Percentiles rank a stretch among this genome's conserved stretches.
phyloP scores from a whole-genome alignment of 2,329 filamentous ascomycete genomes.

The Neofusicoccum sp. region DNA sequence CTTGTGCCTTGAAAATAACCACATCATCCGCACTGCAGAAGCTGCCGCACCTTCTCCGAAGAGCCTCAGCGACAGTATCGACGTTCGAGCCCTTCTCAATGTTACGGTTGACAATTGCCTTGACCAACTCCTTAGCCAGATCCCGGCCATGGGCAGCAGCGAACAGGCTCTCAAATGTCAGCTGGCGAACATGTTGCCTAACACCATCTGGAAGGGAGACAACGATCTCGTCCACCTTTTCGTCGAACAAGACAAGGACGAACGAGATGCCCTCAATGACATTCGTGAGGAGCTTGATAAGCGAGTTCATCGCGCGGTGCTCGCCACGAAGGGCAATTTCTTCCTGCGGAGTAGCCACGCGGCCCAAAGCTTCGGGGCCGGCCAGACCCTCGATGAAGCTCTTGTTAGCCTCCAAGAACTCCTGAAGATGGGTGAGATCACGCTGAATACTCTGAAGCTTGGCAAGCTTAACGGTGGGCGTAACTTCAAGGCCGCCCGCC shows the following conservation, averaged over 20 bases:
- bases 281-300: conserved; percentile 82
- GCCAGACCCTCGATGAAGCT: conserved; percentile 90
- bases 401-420: conserved; percentile 85
- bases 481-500: conserved; percentile 64
- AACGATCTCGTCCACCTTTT: conserved; percentile 87
- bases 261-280: conserved; percentile 98
- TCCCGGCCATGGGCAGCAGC: conserved; percentile 78
- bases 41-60: conserved; percentile 87
- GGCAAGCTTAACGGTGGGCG: conserved; percentile 64
- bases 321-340: conserved; percentile 92
- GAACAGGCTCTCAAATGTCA: conserved; percentile 90
- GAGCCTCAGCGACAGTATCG: conserved; percentile 93
- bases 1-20: conserved; percentile 96
- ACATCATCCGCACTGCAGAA: conserved; percentile 98
- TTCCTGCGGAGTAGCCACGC: conserved; percentile 79
- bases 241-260: conserved; percentile 90
- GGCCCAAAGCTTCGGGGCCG: conserved; percentile 83
- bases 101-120: conserved; percentile 96
- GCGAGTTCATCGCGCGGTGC: conserved; percentile 85
- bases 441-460: conserved; percentile 80
- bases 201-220: conserved; percentile 70
- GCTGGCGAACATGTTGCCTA: conserved; percentile 68
- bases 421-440: conserved; percentile 74
- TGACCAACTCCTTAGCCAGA: conserved; percentile 90
- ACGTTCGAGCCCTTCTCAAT: conserved; percentile 97